phyloP scores from a whole-genome alignment of 1,284 basidiomycete species.

The Entoloma clypeatum region DNA sequence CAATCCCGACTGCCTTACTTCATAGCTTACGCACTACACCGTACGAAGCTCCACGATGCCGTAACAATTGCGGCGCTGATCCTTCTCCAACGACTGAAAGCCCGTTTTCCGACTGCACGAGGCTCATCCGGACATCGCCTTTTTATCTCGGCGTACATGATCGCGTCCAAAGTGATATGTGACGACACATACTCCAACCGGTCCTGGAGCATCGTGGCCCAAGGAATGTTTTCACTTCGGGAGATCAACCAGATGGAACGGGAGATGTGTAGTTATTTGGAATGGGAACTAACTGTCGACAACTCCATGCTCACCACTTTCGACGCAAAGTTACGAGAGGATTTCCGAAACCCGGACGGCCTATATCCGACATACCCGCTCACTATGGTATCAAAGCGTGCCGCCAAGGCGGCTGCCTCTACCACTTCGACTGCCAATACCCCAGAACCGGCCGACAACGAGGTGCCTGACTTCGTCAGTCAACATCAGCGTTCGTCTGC shows the following conservation, averaged over 20 bases:
- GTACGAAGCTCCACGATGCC: constrained; percentile 77
- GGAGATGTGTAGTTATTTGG: constrained; percentile 90
- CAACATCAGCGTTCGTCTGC: constrained; percentile 36
- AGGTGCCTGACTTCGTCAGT: constrained; percentile 47
- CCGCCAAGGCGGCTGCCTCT: constrained; percentile 38
- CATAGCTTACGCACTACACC: constrained; percentile 87
- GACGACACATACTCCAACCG: constrained; percentile 98
- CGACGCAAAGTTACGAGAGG: constrained; percentile 55
- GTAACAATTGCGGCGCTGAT: constrained; percentile 87
- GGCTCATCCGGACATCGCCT: constrained; percentile 90
- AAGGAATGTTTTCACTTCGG: constrained; percentile 84
- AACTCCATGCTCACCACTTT: constrained; percentile 64
- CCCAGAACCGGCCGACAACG: constrained; percentile 49
- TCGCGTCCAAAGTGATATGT: constrained; percentile 86
- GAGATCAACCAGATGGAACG: constrained; percentile 97
- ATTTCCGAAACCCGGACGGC: constrained; percentile 50
- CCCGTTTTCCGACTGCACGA: constrained; percentile 86
- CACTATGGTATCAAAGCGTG: constrained; percentile 52
- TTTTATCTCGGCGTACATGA: constrained; percentile 94
- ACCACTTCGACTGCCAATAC: constrained; percentile 43
- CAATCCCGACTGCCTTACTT: constrained; percentile 72
- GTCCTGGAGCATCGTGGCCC: constrained; percentile 91
- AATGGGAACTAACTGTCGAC: constrained; percentile 86
- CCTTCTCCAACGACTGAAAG: constrained; percentile 83
- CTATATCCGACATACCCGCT: constrained; percentile 60